These are phyloP conservation scores for Syzygium syzygioides DNA, from an alignment of 441 rosid genomes.

Conservation along the genomic window DNA sequence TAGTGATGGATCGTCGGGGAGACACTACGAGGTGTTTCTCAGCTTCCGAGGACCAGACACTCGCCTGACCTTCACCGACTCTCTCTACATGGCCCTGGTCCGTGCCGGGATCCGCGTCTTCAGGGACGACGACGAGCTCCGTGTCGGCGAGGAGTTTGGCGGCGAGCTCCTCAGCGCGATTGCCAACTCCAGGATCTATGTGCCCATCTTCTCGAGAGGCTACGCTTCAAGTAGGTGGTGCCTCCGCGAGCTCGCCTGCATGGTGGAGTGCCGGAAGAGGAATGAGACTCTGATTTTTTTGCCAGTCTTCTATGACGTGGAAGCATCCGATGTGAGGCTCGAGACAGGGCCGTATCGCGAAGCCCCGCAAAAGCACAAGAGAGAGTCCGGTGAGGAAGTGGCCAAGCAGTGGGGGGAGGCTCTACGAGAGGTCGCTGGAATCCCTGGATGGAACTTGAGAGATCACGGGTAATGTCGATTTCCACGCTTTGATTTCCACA, in stretches of 20 bases:
- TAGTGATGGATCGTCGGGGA: not conserved
- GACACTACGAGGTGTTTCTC: not conserved
- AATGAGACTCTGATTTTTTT: not conserved
- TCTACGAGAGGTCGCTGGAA: not conserved
- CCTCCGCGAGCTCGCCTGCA: not conserved
- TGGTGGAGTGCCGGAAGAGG: not conserved
- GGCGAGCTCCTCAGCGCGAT: not conserved
- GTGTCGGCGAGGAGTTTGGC: not conserved
- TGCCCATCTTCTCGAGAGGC: not conserved
- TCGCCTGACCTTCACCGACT: not conserved
- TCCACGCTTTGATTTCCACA: not conserved
- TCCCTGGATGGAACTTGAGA: not conserved
- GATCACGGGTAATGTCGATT: not conserved
- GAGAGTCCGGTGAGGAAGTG: not conserved
- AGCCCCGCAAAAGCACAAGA: not conserved
- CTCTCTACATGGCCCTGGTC: not conserved
- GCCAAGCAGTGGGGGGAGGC: not conserved
- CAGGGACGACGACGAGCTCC: not conserved
- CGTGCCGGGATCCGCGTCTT: not conserved
- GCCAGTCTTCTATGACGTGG: not conserved
- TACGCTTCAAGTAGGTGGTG: not conserved
- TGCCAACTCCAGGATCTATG: not conserved
- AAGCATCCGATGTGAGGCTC: not conserved
- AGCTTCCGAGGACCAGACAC: not conserved
- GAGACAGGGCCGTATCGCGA: not conserved